These are phyloP conservation scores for Chaetomium fimeti DNA, from an alignment of 495 filamentous ascomycete species.

Conservation along the genomic window DNA sequence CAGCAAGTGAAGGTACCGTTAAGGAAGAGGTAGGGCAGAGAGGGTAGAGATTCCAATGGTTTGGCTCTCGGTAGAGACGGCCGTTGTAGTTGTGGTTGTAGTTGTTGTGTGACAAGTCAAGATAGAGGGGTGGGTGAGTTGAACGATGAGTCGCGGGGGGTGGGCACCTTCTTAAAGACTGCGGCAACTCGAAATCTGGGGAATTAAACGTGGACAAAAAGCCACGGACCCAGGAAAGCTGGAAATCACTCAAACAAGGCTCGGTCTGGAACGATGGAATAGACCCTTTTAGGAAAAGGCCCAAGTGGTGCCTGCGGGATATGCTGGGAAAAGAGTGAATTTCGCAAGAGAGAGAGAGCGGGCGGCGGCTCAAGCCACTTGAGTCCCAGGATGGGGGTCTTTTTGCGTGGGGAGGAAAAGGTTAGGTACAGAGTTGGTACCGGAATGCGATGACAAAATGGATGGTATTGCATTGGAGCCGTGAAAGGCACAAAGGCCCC, in stretches of 20 bases:
- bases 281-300: neutral
- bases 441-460: constrained; percentile 1
- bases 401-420: constrained; percentile 6
- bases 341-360: neutral
- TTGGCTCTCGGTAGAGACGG: constrained; percentile 4
- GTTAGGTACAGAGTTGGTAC: neutral
- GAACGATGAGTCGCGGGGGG: constrained; percentile 1
- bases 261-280: constrained; percentile 12
- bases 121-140: neutral
- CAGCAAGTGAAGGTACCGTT: neutral
- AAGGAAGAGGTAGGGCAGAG: constrained; percentile 4
- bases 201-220: neutral
- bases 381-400: neutral
- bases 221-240: neutral
- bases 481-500: neutral
- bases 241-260: constrained; percentile 4
- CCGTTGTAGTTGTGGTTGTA: neutral
- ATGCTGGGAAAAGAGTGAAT: constrained; percentile 9
- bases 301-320: constrained; percentile 16
- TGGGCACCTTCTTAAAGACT: constrained; percentile 15
- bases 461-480: neutral
- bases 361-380: constrained; percentile 14
- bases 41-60: constrained; percentile 7
- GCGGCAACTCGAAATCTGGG: neutral
- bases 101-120: neutral